A percentile compares a stretch with the other conserved stretches of the same genome.
These are phyloP conservation scores for Hyphodiscus sp. DNA, from an alignment of 2,329 filamentous ascomycete species.

Conservation along the genomic window DNA sequence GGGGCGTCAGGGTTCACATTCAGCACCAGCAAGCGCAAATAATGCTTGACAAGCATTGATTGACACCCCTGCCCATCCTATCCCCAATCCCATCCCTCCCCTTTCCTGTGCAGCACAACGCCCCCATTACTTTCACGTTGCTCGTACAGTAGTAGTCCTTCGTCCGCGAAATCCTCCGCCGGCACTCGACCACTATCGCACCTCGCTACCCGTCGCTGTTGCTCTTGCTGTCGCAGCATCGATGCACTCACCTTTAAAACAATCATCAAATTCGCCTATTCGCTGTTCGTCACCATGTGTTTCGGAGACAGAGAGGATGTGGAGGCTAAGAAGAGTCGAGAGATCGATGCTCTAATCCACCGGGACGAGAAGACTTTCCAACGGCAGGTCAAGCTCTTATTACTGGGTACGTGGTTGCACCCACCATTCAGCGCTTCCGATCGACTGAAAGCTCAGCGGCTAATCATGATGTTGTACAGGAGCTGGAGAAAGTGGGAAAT, in stretches of 20 bases:
- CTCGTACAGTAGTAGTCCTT: background rate
- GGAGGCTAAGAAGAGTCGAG: conserved; percentile 53
- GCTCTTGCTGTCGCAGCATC: background rate
- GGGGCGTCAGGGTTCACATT: no score
- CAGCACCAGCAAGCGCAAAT: no score
- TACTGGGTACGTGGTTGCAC: conserved; percentile 63
- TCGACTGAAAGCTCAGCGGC: conserved; percentile 3
- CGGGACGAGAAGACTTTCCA: conserved; percentile 81
- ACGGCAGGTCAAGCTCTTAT: conserved; percentile 86
- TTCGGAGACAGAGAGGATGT: conserved; percentile 47
- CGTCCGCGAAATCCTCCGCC: background rate
- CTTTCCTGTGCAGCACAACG: no score
- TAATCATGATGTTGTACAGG: conserved; percentile 46
- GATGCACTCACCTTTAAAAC: background rate
- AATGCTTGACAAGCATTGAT: no score
- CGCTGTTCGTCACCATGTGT: conserved; percentile 46
- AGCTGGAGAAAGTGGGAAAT: conserved; percentile 92
- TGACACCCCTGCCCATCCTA: no score
- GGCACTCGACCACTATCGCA: background rate
- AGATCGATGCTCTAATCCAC: conserved; percentile 81
- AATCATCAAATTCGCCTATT: conserved; percentile 2
- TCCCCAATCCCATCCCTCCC: no score
- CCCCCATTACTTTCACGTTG: no score
- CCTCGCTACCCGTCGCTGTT: background rate
- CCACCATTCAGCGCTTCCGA: conserved; percentile 5